Conservation (phyloP, 1,284 basidiomycete genomes). For the Trametes pubescens region DNA sequence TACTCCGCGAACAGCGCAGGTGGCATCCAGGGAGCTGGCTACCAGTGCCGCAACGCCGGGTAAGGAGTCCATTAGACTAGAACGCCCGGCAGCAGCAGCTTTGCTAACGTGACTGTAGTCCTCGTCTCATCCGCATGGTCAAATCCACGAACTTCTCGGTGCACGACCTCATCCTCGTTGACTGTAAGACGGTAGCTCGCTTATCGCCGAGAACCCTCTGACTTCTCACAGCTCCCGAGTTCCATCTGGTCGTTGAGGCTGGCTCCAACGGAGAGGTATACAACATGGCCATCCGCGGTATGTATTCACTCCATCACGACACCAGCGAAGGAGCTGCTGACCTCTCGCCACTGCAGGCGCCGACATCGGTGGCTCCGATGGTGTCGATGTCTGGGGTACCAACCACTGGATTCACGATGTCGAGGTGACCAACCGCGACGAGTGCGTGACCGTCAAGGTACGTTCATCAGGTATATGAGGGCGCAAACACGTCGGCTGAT, state of each 20-base stretch:
- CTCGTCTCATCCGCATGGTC: constrained; percentile 47
- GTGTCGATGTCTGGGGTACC: constrained; percentile 46
- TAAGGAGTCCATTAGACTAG: constrained; percentile 9
- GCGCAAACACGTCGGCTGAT: not conserved
- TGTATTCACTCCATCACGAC: not conserved
- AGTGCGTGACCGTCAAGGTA: constrained; percentile 48
- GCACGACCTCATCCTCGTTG: constrained; percentile 49
- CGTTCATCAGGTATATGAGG: not conserved
- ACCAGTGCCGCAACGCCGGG: constrained; percentile 46
- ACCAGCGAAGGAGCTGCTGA: not conserved
- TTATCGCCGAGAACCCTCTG: not conserved
- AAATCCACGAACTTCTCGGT: constrained; percentile 46
- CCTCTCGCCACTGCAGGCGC: constrained; percentile 23
- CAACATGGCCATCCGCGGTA: constrained; percentile 47
- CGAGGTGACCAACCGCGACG: constrained; percentile 49
- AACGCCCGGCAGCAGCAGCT: not conserved
- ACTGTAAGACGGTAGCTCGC: constrained; percentile 33
- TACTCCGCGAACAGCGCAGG: constrained; percentile 47
- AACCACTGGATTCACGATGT: constrained; percentile 49
- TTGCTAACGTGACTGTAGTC: constrained; percentile 23
- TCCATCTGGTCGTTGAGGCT: constrained; percentile 46
- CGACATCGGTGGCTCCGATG: constrained; percentile 47
- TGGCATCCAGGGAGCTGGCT: constrained; percentile 46
- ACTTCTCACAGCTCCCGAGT: constrained; percentile 43
- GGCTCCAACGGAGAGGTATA: constrained; percentile 47